Percentiles rank a stretch among this genome's conserved stretches.
These are phyloP conservation scores for Helminthosporium solani DNA, from an alignment of 2,329 filamentous ascomycete species.

Conservation along the genomic window DNA sequence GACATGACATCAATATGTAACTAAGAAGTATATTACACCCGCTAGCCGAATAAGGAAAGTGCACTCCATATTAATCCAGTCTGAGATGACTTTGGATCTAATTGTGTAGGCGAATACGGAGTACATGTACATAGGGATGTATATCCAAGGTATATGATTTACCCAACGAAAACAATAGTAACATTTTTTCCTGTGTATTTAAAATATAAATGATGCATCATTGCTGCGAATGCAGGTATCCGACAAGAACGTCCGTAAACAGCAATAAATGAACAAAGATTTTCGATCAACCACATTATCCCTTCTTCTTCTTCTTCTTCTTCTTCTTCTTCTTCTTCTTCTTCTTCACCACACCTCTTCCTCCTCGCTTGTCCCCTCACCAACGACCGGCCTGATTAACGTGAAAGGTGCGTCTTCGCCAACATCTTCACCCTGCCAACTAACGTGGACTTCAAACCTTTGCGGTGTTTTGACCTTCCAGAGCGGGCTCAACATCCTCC, in stretches of 20 bases:
- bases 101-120: no score
- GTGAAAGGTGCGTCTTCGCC: conserved; percentile 35
- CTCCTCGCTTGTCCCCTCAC: background rate
- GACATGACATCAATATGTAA: no score
- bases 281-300: no score
- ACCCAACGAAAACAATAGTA: no score
- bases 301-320: background rate
- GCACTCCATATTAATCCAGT: background rate
- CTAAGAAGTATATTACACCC: background rate
- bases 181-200: no score
- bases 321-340: background rate
- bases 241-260: no score
- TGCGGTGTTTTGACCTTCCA: conserved; percentile 12
- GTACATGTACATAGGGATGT: no score
- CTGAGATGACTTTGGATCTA: background rate
- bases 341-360: no score
- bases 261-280: no score
- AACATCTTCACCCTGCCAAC: conserved; percentile 17
- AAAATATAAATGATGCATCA: no score
- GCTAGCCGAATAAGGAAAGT: conserved; percentile 4
- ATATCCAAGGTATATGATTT: no score
- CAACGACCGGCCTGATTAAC: conserved; percentile 9
- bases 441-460: conserved; percentile 19
- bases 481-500: conserved; percentile 18
- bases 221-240: no score